Base-by-base conservation (phyloP, 1,139 yeast genomes). In the Nematodospora anomalae region DNA sequence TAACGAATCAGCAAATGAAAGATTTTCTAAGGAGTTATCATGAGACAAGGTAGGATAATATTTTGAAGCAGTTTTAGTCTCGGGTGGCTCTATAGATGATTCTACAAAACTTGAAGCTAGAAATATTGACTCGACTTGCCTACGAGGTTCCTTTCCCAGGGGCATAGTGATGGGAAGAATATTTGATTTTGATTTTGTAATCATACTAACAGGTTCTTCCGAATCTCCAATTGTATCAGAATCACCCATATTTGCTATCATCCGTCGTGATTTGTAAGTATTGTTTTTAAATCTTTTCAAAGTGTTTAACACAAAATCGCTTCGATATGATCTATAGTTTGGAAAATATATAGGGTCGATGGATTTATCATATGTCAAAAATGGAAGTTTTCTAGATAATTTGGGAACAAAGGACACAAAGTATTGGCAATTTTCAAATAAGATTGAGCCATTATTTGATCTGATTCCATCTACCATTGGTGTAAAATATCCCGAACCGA, bases 1-100 rank as follows among this genome's bases (percentile, higher is more conserved):
- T 10, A 51, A 37, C 3, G 56, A 51, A 27, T 51, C 56, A 20
- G 45, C 45, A 37, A 51, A 51, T 3, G 52, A 45, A 20, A 46
- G 35, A 10, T 43, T 39, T 8, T 32, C 45, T 9, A 43, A 15
- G 7, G 33, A 15, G n/a, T 23, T 18, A 10, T 34, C 27, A 8
- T 24, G 22, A 7, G 36, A 20, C 32, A 18, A 18, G 8, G 21
- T 8, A 18, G 8, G 21, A 18, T 18, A 6, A 8, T 18, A 8
- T 18, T 18, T 18, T 18, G 21, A 18, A 6, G 21, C 21, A 6
- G 6, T 6, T 6, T 18, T 8, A 6, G 8, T 8, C 21, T 6
- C 21, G 6, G 21, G 21, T 18, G 21, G 21, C 6, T 18, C 21
- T 8, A 18, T 16, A 11, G 28, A 16, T 9, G 16, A 10, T 23